Percentiles rank a stretch among this genome's conserved stretches.
These are phyloP conservation scores for Phytophthora nicotianae DNA, from an alignment of 352 stramenopile genomes.

Conservation along the genomic window DNA sequence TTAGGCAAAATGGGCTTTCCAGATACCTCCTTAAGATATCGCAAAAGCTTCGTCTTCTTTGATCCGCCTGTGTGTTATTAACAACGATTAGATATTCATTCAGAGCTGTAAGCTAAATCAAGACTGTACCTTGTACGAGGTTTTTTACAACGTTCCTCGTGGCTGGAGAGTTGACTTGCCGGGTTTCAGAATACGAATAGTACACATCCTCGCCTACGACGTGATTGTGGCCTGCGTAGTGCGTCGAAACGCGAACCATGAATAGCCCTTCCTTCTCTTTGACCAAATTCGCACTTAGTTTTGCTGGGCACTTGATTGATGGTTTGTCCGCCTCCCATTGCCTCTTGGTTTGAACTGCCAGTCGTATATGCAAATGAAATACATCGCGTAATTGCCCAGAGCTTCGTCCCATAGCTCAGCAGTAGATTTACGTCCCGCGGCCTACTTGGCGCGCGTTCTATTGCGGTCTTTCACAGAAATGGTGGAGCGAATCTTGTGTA, in stretches of 20 bases:
- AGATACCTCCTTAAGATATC: background rate
- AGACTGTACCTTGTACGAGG: conserved; percentile 6
- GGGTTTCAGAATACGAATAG: conserved; percentile 4
- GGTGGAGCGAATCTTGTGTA: background rate
- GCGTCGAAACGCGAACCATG: background rate
- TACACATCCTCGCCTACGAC: background rate
- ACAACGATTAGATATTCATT: background rate
- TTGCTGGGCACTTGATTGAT: conserved; percentile 4
- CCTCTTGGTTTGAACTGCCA: conserved; percentile 9
- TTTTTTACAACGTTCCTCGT: conserved; percentile 1
- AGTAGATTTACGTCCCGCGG: background rate
- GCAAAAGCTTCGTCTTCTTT: conserved; percentile 14
- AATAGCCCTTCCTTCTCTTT: background rate
- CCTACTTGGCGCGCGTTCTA: background rate
- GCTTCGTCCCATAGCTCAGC: background rate
- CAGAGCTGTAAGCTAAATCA: background rate
- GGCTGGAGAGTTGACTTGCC: background rate
- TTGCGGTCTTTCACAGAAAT: background rate
- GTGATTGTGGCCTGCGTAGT: conserved; percentile 1
- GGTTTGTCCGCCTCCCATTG: conserved; percentile 7
- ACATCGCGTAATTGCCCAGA: background rate
- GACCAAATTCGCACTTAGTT: background rate
- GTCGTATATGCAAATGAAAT: conserved; percentile 9
- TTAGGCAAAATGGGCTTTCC: conserved; percentile 14
- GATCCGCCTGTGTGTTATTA: conserved; percentile 2